phyloP scores from a whole-genome alignment of 768 basidiomycete genomes.

The Kwoniella newhampshirensis region DNA sequence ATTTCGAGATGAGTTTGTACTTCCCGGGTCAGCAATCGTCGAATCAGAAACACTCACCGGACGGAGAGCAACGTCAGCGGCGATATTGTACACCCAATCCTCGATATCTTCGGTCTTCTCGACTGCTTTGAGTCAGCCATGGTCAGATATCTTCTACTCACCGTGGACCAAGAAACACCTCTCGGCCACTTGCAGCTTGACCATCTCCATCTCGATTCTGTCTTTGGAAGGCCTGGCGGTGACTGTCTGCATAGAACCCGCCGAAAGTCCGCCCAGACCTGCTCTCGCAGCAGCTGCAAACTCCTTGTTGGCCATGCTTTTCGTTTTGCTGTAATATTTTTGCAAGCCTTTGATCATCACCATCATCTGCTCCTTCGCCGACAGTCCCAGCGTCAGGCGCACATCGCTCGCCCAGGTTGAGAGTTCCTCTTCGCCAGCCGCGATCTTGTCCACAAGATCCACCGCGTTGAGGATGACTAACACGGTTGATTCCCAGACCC shows the following conservation, averaged over 20 bases:
- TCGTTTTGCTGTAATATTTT: slow-evolving; percentile 44
- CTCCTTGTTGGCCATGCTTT: slow-evolving; percentile 35
- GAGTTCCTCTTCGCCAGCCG: slow-evolving; percentile 14
- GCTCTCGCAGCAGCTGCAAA: slow-evolving; percentile 41
- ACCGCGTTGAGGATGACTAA: slow-evolving; percentile 41
- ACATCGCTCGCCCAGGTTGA: slow-evolving; percentile 30
- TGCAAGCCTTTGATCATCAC: slow-evolving; percentile 48
- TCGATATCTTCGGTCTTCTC: slow-evolving; percentile 51
- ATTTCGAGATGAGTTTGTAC: slow-evolving; percentile 49
- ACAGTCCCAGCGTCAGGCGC: slow-evolving; percentile 23
- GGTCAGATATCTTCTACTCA: slow-evolving; percentile 24
- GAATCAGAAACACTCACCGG: slow-evolving; percentile 33
- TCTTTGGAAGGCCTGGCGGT: slow-evolving; percentile 25
- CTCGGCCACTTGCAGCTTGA: slow-evolving; percentile 46
- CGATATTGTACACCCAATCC: slow-evolving; percentile 47
- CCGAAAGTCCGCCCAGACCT: slow-evolving; percentile 19
- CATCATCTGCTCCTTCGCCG: slow-evolving; percentile 30
- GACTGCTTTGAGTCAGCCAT: slow-evolving; percentile 26
- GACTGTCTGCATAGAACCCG: neutral
- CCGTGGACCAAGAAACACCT: slow-evolving; percentile 47
- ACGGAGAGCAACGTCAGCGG: slow-evolving; percentile 47
- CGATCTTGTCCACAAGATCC: slow-evolving; percentile 40
- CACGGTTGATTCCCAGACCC: slow-evolving; percentile 42
- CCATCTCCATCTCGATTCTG: slow-evolving; percentile 43
- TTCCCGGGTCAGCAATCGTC: slow-evolving; percentile 17